A percentile compares a stretch with the other conserved stretches of the same genome.
phyloP scores from a whole-genome alignment of 179 eudicot species.

The Heliamphora pulchella region DNA sequence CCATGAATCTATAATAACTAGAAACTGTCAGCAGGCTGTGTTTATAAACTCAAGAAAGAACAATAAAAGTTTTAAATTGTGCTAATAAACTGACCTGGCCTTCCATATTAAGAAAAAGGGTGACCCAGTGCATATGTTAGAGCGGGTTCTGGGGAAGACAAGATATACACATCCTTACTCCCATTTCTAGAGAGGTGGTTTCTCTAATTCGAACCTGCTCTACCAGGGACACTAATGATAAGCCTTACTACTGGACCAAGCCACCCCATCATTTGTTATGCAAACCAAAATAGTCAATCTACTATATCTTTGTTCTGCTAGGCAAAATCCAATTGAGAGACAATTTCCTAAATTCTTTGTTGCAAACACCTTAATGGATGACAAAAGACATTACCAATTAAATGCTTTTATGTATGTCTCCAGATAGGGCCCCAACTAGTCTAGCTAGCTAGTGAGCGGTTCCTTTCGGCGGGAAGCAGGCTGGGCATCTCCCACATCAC shows the following conservation, averaged over 20 bases:
- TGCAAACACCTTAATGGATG: background rate
- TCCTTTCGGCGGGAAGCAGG: no score
- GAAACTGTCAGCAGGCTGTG: constrained; percentile 12
- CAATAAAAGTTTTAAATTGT: background rate
- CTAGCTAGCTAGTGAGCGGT: no score
- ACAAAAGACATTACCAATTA: background rate
- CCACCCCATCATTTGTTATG: no score
- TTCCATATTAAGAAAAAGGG: background rate
- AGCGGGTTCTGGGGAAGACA: no score
- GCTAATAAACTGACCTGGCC: background rate
- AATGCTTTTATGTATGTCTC: background rate
- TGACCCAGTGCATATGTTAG: no score
- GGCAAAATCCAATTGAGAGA: background rate
- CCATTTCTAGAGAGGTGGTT: no score
- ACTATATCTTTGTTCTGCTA: background rate
- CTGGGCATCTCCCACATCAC: no score
- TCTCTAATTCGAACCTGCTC: no score
- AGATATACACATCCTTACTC: no score
- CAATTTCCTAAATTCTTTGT: background rate
- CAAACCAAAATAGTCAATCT: background rate
- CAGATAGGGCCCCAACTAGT: no score
- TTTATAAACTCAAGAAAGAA: background rate
- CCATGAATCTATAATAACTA: constrained; percentile 52
- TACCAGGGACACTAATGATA: no score
- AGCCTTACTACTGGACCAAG: no score